These are phyloP conservation scores for Diaporthe sp. DNA, from an alignment of 2,329 filamentous ascomycete species.

Conservation along the genomic window DNA sequence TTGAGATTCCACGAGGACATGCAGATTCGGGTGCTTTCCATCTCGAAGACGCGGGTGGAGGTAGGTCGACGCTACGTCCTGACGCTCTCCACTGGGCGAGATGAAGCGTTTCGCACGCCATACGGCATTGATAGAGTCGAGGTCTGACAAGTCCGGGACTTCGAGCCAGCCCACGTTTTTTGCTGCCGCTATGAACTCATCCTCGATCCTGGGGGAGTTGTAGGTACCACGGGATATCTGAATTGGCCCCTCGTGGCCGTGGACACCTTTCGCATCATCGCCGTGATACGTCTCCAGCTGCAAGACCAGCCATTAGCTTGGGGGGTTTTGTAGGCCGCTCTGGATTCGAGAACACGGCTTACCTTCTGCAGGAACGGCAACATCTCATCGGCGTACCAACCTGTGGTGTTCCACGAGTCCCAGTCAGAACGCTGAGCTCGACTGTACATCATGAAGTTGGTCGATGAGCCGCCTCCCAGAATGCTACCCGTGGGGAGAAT, in stretches of 20 bases:
- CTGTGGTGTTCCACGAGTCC: slow-evolving; percentile 47
- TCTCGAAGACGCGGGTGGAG: slow-evolving; percentile 65
- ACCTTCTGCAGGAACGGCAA: slow-evolving; percentile 65
- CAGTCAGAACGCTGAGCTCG: slow-evolving; percentile 51
- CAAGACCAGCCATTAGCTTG: neutral
- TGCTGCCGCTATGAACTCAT: slow-evolving; percentile 62
- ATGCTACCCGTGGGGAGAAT: slow-evolving; percentile 57
- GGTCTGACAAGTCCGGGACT: slow-evolving; percentile 62
- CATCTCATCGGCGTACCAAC: slow-evolving; percentile 53
- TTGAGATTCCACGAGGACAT: slow-evolving; percentile 67
- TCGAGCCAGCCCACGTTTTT: slow-evolving; percentile 60
- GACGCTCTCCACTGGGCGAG: slow-evolving; percentile 61
- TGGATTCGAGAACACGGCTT: slow-evolving; percentile 3
- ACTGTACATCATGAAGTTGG: slow-evolving; percentile 60
- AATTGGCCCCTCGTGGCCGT: slow-evolving; percentile 65
- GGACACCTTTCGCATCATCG: slow-evolving; percentile 54
- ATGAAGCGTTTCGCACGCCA: slow-evolving; percentile 41
- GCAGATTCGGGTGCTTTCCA: slow-evolving; percentile 64
- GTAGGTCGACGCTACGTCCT: slow-evolving; percentile 64
- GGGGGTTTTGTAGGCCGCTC: neutral
- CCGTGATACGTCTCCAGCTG: slow-evolving; percentile 65
- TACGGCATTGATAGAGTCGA: slow-evolving; percentile 54
- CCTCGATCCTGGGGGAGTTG: slow-evolving; percentile 53
- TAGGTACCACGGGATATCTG: slow-evolving; percentile 63
- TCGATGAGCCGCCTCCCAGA: slow-evolving; percentile 67